phyloP scores from a whole-genome alignment of 148 eudicot genomes.

The Dianthus caryophyllus region DNA sequence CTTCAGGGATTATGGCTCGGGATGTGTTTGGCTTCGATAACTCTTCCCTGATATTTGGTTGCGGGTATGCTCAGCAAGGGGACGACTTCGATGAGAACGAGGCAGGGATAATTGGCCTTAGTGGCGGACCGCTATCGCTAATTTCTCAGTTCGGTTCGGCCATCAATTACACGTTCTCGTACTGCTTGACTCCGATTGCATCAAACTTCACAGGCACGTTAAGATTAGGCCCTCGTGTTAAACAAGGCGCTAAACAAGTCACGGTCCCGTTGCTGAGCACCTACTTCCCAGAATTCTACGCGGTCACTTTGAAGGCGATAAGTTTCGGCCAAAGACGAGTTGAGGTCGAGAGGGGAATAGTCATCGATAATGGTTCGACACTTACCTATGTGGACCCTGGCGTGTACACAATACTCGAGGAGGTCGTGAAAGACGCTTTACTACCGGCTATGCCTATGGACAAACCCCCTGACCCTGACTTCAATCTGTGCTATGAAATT shows the following conservation, averaged over 20 bases:
- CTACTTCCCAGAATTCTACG: conserved; percentile 6
- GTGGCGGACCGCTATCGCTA: conserved; percentile 4
- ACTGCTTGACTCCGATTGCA: conserved; percentile 1
- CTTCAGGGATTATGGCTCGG: neutral
- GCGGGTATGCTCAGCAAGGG: conserved; percentile 7
- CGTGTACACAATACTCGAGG: conserved; percentile 4
- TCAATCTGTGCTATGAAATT: neutral
- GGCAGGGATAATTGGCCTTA: conserved; percentile 1
- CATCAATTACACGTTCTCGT: neutral
- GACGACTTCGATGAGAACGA: neutral
- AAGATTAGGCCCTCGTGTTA: neutral
- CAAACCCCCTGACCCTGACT: neutral
- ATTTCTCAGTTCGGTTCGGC: conserved; percentile 1
- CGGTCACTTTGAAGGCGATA: conserved; percentile 7
- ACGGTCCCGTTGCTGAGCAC: neutral
- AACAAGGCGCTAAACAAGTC: conserved; percentile 2
- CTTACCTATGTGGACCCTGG: neutral
- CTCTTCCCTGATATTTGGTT: conserved; percentile 3
- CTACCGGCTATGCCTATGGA: neutral
- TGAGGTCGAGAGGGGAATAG: neutral
- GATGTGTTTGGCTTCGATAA: neutral
- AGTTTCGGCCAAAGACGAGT: neutral
- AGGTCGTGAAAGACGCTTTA: neutral
- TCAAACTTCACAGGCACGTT: conserved; percentile 6
- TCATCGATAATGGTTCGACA: conserved; percentile 8